Evolutionary conservation across 2,329 filamentous ascomycete genomes (phyloP).

Genomic region (Aspergillus intermedius): DNA sequence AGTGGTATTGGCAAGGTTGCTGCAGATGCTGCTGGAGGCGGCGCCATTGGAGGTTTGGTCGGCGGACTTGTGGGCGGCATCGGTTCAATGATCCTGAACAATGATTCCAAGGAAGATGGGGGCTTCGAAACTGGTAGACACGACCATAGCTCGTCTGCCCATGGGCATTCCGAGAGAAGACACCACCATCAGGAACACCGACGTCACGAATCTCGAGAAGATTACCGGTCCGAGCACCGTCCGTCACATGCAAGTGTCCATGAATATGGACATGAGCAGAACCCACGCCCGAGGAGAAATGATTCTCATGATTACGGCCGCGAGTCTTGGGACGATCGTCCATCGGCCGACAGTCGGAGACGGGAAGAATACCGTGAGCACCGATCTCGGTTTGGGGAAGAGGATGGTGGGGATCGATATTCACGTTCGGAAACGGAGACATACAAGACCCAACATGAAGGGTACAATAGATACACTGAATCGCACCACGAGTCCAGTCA

Average conservation of each 20-base stretch:
- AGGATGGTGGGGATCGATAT: background rate
- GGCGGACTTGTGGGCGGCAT: conserved; percentile 57
- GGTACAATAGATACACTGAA: background rate
- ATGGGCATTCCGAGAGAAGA: background rate
- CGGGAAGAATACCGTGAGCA: background rate
- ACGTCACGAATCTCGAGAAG: background rate
- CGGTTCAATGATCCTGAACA: conserved; percentile 58
- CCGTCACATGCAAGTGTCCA: background rate
- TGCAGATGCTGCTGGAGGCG: conserved; percentile 56
- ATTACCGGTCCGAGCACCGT: background rate
- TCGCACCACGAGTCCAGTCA: background rate
- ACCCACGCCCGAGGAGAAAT: background rate
- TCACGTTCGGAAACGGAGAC: background rate
- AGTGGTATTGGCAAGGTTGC: conserved; percentile 46
- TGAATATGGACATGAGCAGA: background rate
- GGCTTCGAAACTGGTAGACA: background rate
- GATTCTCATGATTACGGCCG: background rate
- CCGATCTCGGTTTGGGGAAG: background rate
- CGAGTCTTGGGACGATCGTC: background rate
- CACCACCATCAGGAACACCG: background rate
- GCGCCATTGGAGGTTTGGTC: conserved; percentile 63
- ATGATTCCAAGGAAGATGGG: conserved; percentile 14
- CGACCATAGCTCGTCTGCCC: conserved; percentile 6
- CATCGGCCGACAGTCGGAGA: background rate
- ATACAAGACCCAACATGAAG: background rate